Evolutionary conservation across 331 rosid genomes (phyloP), one percentile per base, ranked within the genome.

Genomic region (Cydonia oblonga): DNA sequence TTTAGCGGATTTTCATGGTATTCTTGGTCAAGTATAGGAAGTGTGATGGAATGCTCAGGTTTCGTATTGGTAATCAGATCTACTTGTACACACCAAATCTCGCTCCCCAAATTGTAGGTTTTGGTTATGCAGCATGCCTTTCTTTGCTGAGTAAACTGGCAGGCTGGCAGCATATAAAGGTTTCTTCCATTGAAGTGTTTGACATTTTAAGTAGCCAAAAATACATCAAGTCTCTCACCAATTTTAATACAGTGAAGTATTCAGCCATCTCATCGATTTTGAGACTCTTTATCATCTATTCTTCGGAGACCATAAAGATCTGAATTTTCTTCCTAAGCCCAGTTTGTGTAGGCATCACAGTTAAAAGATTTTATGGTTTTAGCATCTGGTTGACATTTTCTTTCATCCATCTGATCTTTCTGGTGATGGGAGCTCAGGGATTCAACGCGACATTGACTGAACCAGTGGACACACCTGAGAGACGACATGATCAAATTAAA

Each of bases 371-470:
- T 2, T 16, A 13, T 44, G 33, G 24, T n/a, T 33, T 58, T 18
- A 25, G n/a, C 15, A 18, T 59, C 24, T 71, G 42, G n/a, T 54
- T 29, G 42, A 3, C 56, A 11, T 24, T 18, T 53, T 53, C 42
- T 23, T 74, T 53, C 70, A 49, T 72, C 70, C 64, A 69, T 68
- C 66, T 75, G 42, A 60, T 72, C 59, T 62, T 62, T 59, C 66
- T 79, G 81, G 54, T 73, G 79, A 69, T 80, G 70, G 66, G 68
- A 64, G 53, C 75, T 66, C 64, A 93, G 98, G 98, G 98, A 75
- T 90, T 93, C 85, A 93, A 93, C 70, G 89, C 87, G 24, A 87
- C 97, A n/a, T 61, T 93, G 84, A 93, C 98, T 28, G 97, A 89
- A 78, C 92, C 93, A 65, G 90, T 93, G 32, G 96, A 93, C 86